Percentiles rank a stretch among this genome's conserved stretches.
phyloP scores from a whole-genome alignment of 805 yeast species.

The Yueomyces sinensis region DNA sequence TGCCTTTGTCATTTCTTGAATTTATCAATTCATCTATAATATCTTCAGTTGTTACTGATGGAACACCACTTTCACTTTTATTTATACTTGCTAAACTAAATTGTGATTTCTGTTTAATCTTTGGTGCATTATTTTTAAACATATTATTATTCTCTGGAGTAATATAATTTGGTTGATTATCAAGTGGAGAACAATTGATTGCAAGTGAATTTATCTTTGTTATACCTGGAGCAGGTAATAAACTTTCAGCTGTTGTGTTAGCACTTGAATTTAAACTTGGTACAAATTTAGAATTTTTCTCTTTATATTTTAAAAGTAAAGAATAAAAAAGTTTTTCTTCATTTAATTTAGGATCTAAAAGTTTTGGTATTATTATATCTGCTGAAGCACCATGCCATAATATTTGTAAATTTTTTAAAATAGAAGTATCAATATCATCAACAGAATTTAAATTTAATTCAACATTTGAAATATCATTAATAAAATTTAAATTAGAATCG shows the following conservation, averaged over 20 bases:
- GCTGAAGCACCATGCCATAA: constrained; percentile 70
- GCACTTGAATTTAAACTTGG: background rate
- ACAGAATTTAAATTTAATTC: constrained; percentile 12
- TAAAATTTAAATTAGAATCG: constrained; percentile 14
- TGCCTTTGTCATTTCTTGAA: background rate
- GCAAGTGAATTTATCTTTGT: background rate
- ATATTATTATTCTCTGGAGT: background rate
- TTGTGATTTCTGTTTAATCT: constrained; percentile 18
- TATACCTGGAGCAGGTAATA: background rate
- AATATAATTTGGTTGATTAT: background rate
- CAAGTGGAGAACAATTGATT: background rate
- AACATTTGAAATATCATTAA: constrained; percentile 7
- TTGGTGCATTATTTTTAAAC: constrained; percentile 12
- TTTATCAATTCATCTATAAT: background rate
- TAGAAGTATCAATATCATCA: constrained; percentile 57
- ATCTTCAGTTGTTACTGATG: background rate
- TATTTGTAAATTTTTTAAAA: constrained; percentile 60
- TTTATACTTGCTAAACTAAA: constrained; percentile 12
- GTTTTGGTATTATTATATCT: constrained; percentile 38
- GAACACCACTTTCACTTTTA: background rate
- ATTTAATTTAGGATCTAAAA: constrained; percentile 43
- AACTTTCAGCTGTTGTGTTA: background rate
- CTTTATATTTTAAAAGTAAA: constrained; percentile 59
- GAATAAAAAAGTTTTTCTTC: constrained; percentile 76
- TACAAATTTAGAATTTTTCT: constrained; percentile 36